phyloP scores from a whole-genome alignment of 2,329 filamentous ascomycete species.

The Colletotrichum tofieldiae region DNA sequence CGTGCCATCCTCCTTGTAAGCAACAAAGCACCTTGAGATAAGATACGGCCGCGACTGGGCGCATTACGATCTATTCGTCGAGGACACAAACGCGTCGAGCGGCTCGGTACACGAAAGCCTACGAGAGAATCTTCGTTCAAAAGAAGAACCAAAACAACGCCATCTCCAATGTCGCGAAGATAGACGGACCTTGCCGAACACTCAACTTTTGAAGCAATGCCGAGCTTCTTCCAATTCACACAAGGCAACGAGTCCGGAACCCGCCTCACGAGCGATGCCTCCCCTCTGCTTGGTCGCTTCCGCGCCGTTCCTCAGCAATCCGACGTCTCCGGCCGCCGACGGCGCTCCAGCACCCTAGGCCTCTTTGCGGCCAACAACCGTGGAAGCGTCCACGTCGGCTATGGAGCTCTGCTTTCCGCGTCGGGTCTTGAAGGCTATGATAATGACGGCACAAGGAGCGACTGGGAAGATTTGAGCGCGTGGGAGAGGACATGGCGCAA shows the following conservation, averaged over 20 bases:
- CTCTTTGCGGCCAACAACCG: constrained; percentile 51
- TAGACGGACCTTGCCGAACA: constrained; percentile 9
- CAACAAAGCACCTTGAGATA: not conserved
- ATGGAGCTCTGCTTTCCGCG: constrained; percentile 66
- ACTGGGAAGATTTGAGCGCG: constrained; percentile 53
- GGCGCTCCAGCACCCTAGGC: constrained; percentile 52
- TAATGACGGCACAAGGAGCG: constrained; percentile 50
- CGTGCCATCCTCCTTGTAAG: constrained; percentile 21
- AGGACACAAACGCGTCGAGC: not conserved
- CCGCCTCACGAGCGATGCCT: constrained; percentile 66
- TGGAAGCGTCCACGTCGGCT: constrained; percentile 71
- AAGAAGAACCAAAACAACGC: constrained; percentile 33
- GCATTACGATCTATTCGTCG: not conserved
- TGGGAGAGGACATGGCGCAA: constrained; percentile 53
- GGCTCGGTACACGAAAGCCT: not conserved
- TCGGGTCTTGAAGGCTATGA: constrained; percentile 56
- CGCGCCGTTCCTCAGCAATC: constrained; percentile 71
- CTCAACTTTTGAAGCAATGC: constrained; percentile 60
- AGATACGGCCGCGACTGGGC: not conserved
- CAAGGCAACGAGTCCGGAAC: constrained; percentile 74
- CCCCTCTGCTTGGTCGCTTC: constrained; percentile 76
- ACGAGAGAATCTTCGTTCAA: not conserved
- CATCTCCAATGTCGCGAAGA: constrained; percentile 32
- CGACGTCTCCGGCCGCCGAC: constrained; percentile 47
- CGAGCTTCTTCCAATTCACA: constrained; percentile 78